Evolutionary conservation across 192 early-diverging fungal species (phyloP).

Genomic region (Coemansia interrupta): DNA sequence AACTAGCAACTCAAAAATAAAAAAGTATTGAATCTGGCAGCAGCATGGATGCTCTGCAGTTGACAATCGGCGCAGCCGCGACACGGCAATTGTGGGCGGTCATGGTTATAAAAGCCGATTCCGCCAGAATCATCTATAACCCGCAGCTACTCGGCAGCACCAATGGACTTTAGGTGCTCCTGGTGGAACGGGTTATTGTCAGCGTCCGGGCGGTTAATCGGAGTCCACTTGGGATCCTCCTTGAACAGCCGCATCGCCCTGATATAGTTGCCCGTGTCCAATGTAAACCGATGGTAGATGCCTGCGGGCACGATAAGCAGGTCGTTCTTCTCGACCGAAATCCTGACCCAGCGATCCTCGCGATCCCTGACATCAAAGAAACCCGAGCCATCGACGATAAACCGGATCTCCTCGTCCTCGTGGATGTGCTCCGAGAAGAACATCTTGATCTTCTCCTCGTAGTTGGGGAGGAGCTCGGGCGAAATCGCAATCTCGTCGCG

Average conservation of each 20-base stretch:
- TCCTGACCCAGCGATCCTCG: conserved; percentile 79
- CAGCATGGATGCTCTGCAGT: no score
- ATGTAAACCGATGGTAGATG: conserved; percentile 94
- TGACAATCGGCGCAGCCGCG: no score
- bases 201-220: conserved; percentile 67
- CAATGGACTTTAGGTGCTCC: conserved; percentile 49
- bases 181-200: conserved; percentile 58
- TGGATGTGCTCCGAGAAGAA: conserved; percentile 95
- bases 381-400: conserved; percentile 83
- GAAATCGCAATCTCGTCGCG: conserved; percentile 85
- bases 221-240: conserved; percentile 80
- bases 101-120: no score
- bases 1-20: conserved; percentile 7
- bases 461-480: conserved; percentile 73
- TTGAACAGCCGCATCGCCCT: conserved; percentile 83
- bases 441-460: conserved; percentile 88
- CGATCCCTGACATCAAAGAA: conserved; percentile 82
- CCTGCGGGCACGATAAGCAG: conserved; percentile 90
- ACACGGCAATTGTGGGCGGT: no score
- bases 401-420: conserved; percentile 97
- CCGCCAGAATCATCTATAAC: no score
- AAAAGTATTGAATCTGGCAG: background rate
- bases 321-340: conserved; percentile 68
- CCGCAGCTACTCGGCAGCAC: background rate
- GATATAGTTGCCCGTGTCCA: conserved; percentile 82